Conservation (phyloP, 352 stramenopile genomes). For the Globisporangium cystogenes region DNA sequence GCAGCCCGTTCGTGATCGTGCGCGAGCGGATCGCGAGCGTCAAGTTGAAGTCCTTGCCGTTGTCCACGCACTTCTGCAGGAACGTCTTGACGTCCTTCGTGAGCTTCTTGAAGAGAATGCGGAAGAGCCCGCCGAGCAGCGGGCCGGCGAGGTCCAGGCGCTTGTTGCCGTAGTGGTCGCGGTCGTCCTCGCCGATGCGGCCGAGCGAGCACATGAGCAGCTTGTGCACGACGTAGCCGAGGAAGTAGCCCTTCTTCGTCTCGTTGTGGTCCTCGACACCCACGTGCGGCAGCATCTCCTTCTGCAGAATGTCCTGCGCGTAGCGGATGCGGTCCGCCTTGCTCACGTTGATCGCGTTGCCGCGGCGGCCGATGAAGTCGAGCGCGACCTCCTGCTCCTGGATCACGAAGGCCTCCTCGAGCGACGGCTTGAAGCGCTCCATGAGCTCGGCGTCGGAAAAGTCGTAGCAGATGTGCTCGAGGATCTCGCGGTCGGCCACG, state of each 20-base stretch:
- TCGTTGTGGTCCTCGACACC: slow-evolving; percentile 97
- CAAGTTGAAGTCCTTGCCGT: slow-evolving; percentile 96
- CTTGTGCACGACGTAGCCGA: slow-evolving; percentile 99
- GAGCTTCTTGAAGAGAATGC: slow-evolving; percentile 98
- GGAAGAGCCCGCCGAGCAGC: slow-evolving; percentile 97
- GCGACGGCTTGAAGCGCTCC: slow-evolving; percentile 97
- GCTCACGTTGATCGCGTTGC: slow-evolving; percentile 93
- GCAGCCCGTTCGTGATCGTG: slow-evolving; percentile 97
- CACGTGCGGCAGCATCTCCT: slow-evolving; percentile 99
- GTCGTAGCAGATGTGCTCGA: slow-evolving; percentile 99
- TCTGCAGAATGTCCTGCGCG: slow-evolving; percentile 98
- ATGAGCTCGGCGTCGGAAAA: slow-evolving; percentile 98
- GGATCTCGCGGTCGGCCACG: slow-evolving; percentile 96
- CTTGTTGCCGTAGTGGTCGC: slow-evolving; percentile 99
- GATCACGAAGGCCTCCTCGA: slow-evolving; percentile 99
- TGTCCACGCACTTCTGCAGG: slow-evolving; percentile 89
- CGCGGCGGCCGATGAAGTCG: slow-evolving; percentile 98
- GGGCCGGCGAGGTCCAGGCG: slow-evolving; percentile 98
- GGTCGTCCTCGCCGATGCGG: slow-evolving; percentile 97
- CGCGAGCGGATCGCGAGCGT: slow-evolving; percentile 96
- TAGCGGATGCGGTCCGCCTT: slow-evolving; percentile 98
- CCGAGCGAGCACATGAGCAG: slow-evolving; percentile 98
- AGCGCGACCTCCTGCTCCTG: slow-evolving; percentile 97
- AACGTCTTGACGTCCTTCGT: slow-evolving; percentile 97
- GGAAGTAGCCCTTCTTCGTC: slow-evolving; percentile 97